A percentile compares a stretch with the other conserved stretches of the same genome.
Evolutionary conservation across 2,329 filamentous ascomycete species (phyloP).

Genomic region (Diaporthe sp.): DNA sequence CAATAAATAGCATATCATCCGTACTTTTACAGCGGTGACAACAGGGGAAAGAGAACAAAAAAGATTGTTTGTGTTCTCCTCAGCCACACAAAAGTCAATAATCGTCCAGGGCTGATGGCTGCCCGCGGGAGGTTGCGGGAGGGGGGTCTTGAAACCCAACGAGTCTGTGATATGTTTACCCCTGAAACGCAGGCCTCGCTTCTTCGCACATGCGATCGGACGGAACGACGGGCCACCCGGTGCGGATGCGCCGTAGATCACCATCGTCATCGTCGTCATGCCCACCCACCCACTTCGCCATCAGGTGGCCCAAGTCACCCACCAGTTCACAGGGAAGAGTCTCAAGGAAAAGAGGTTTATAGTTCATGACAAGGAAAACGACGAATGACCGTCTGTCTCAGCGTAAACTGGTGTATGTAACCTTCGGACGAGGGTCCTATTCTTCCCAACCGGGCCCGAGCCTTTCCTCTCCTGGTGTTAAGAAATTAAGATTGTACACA

Average conservation of each 20-base stretch:
- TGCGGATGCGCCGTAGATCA: constrained; percentile 10
- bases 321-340: neutral
- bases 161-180: constrained; percentile 33
- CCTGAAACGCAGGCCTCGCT: constrained; percentile 29
- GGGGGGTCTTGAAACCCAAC: constrained; percentile 36
- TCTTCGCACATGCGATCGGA: constrained; percentile 2
- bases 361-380: neutral
- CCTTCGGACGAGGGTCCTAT: neutral
- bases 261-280: constrained; percentile 12
- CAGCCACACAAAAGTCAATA: neutral
- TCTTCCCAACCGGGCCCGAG: constrained; percentile 21
- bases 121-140: constrained; percentile 24
- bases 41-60: neutral
- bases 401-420: constrained; percentile 18
- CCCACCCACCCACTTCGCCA: no score
- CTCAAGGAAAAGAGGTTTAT: neutral
- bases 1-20: neutral
- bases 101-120: neutral
- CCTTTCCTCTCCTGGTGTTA: constrained; percentile 5
- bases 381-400: constrained; percentile 2
- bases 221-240: neutral
- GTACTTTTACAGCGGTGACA: neutral
- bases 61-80: neutral
- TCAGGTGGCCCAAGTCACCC: neutral
- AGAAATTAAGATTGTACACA: constrained; percentile 24